A percentile compares a stretch with the other conserved stretches of the same genome.
Evolutionary conservation across 306 rosid species (phyloP).

Genomic region (Fragaria vesca): DNA sequence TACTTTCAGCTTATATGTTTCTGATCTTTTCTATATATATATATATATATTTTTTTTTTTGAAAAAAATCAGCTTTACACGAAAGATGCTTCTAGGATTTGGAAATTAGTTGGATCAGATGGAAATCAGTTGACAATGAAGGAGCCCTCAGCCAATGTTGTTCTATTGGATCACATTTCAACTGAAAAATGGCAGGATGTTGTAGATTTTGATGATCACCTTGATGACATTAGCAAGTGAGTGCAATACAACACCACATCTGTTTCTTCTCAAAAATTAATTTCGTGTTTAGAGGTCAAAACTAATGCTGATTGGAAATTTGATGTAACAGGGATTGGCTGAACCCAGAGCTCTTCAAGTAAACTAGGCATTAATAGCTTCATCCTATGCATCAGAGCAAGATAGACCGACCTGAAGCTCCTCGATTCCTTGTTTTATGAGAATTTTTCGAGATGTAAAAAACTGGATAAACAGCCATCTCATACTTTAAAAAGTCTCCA

Average conservation of each 20-base stretch:
- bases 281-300: not conserved
- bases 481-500: not conserved
- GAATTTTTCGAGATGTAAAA: constrained; percentile 4
- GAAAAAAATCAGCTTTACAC: constrained; percentile 60
- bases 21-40: not conserved
- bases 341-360: constrained; percentile 87
- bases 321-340: constrained; percentile 76
- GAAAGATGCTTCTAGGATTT: constrained; percentile 80
- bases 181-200: constrained; percentile 74
- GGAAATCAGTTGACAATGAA: constrained; percentile 54
- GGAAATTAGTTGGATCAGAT: constrained; percentile 75
- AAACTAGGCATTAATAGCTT: constrained; percentile 8
- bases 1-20: not conserved
- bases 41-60: constrained; percentile 3
- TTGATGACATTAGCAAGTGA: constrained; percentile 93
- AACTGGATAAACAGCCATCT: not conserved
- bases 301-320: not conserved
- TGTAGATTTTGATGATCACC: constrained; percentile 93
- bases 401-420: not conserved
- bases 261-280: not conserved
- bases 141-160: constrained; percentile 85
- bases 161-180: constrained; percentile 70
- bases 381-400: constrained; percentile 25
- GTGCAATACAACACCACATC: constrained; percentile 11
- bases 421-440: not conserved